Evolutionary conservation across 305 asterid species (phyloP).

Genomic region (Solanum chacoense): DNA sequence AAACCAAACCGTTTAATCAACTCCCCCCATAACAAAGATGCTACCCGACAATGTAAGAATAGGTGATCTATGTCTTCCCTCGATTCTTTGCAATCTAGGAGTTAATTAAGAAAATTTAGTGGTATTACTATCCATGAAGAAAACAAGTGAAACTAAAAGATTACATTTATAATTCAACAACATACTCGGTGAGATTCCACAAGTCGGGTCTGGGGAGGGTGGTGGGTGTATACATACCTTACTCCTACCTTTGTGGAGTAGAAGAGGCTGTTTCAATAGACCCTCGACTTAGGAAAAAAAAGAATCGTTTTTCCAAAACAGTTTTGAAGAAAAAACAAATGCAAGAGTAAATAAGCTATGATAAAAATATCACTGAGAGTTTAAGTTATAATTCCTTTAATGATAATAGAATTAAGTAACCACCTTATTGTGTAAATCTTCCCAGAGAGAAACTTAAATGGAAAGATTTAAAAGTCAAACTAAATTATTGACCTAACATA

Average conservation of each 20-base stretch:
- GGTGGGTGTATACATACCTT: not conserved
- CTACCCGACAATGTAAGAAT: not conserved
- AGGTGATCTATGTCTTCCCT: not conserved
- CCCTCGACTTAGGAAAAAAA: not conserved
- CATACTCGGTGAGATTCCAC: not conserved
- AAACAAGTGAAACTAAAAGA: not conserved
- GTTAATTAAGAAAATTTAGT: not conserved
- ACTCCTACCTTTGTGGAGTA: not conserved
- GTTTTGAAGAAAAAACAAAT: not conserved
- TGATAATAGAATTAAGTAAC: not conserved
- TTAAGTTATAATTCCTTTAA: not conserved
- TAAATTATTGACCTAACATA: not conserved
- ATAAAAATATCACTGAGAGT: not conserved
- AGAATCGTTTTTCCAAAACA: not conserved
- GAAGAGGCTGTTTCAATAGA: not conserved
- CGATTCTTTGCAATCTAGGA: not conserved
- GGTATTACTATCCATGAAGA: not conserved
- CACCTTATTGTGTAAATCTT: not conserved
- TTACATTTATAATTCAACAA: not conserved
- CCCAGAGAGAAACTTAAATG: not conserved
- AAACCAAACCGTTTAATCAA: not conserved
- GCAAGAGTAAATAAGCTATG: not conserved
- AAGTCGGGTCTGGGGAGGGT: not conserved
- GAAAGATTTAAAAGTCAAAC: not conserved
- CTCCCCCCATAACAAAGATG: not conserved